Conservation (phyloP, 495 filamentous ascomycete species). For the Filosporella fistucella region DNA sequence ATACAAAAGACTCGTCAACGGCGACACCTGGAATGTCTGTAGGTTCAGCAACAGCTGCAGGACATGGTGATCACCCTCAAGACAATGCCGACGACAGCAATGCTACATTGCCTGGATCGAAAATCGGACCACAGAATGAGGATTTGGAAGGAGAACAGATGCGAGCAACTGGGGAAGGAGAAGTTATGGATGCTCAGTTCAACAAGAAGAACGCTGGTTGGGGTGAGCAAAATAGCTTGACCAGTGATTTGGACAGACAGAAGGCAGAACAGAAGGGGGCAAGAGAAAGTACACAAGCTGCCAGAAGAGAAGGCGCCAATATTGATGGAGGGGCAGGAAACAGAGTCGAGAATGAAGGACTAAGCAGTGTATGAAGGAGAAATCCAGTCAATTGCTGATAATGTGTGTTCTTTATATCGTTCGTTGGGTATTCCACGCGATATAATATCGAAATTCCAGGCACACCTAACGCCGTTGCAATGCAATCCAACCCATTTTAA, state of each 20-base stretch:
- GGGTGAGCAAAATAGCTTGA: constrained; percentile 22
- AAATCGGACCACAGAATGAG: constrained; percentile 20
- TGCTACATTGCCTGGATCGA: constrained; percentile 13
- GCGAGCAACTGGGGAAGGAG: constrained; percentile 16
- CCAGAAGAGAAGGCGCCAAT: constrained; percentile 9
- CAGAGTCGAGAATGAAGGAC: constrained; percentile 18
- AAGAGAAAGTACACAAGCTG: constrained; percentile 15
- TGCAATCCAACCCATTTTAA: constrained; percentile 14
- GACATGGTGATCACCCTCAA: constrained; percentile 18
- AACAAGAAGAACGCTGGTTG: constrained; percentile 24
- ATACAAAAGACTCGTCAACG: constrained; percentile 6
- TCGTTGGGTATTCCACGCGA: constrained; percentile 9
- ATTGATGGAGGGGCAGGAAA: constrained; percentile 19
- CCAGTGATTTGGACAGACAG: constrained; percentile 21
- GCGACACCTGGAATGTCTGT: constrained; percentile 18
- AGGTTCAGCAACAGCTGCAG: constrained; percentile 20
- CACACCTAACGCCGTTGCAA: constrained; percentile 22
- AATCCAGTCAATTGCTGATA: neutral
- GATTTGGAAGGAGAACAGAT: constrained; percentile 24
- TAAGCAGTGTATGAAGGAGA: constrained; percentile 13
- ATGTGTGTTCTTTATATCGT: neutral
- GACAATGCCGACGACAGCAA: constrained; percentile 22
- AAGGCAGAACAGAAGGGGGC: constrained; percentile 23
- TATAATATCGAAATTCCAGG: constrained; percentile 15
- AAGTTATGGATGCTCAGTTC: constrained; percentile 24